Evolutionary conservation across 2,329 filamentous ascomycete genomes (phyloP).

Genomic region (Grosmannia serpens): DNA sequence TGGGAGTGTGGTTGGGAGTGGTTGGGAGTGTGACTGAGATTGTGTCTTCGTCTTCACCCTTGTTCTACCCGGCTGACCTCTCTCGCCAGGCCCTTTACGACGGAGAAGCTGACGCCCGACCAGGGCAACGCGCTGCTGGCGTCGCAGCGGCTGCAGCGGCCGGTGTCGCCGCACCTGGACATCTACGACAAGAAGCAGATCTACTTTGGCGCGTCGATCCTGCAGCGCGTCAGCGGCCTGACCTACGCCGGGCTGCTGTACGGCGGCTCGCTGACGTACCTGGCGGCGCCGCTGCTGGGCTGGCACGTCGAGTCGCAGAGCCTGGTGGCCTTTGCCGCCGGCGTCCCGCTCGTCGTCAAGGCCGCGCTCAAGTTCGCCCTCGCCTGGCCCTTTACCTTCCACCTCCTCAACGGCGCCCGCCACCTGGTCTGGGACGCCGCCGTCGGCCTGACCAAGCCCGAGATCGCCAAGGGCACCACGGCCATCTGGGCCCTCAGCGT

Average conservation of each 20-base stretch:
- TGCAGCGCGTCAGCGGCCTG: constrained; percentile 77
- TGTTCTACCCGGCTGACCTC: background rate
- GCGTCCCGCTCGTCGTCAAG: constrained; percentile 48
- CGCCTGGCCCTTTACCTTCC: constrained; percentile 49
- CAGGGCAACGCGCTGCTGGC: constrained; percentile 58
- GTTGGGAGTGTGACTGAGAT: too few relatives aligned
- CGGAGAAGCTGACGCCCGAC: constrained; percentile 41
- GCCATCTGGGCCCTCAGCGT: constrained; percentile 35
- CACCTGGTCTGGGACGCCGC: constrained; percentile 43
- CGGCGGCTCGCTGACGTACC: constrained; percentile 69
- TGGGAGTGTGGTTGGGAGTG: too few relatives aligned
- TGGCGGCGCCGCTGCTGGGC: constrained; percentile 63
- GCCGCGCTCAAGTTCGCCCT: constrained; percentile 42
- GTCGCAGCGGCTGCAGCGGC: constrained; percentile 68
- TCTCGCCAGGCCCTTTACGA: constrained; percentile 36
- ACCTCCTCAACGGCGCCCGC: constrained; percentile 42
- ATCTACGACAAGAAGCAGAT: constrained; percentile 86
- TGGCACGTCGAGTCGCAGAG: constrained; percentile 48
- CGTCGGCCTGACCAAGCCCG: constrained; percentile 34
- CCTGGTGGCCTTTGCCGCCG: constrained; percentile 48
- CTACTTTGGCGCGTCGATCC: constrained; percentile 60
- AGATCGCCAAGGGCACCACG: constrained; percentile 34
- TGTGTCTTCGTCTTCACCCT: too few relatives aligned
- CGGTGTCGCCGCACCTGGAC: constrained; percentile 70
- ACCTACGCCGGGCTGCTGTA: constrained; percentile 65